Percentiles rank a stretch among this genome's conserved stretches.
phyloP scores from a whole-genome alignment of 2,329 filamentous ascomycete genomes.

The Talaromyces amestolkiae region DNA sequence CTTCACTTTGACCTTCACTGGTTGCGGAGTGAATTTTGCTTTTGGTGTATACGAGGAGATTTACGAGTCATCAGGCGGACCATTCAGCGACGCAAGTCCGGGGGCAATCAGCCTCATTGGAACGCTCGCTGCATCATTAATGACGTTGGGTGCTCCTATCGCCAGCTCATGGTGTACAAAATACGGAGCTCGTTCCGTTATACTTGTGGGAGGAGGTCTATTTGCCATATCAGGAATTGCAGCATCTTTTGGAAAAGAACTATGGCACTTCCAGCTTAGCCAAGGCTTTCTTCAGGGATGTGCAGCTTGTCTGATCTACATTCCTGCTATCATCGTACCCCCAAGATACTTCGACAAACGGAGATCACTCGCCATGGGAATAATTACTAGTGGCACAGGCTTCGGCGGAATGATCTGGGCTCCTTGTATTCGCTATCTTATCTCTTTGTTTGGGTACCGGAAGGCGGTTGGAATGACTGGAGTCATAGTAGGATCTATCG shows the following conservation, averaged over 20 bases:
- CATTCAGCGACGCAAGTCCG: constrained; percentile 36
- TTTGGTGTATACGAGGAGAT: constrained; percentile 45
- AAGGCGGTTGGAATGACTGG: constrained; percentile 36
- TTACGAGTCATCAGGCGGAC: constrained; percentile 37
- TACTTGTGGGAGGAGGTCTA: constrained; percentile 34
- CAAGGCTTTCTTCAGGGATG: constrained; percentile 42
- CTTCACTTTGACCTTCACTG: constrained; percentile 36
- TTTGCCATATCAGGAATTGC: constrained; percentile 36
- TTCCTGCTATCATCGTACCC: constrained; percentile 39
- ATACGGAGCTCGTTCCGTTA: constrained; percentile 34
- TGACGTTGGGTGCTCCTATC: constrained; percentile 40
- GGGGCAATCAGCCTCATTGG: constrained; percentile 42
- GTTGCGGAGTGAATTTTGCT: constrained; percentile 40
- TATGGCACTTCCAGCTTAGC: constrained; percentile 36
- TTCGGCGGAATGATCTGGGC: constrained; percentile 43
- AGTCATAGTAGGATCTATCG: background rate
- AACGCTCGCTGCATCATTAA: constrained; percentile 37
- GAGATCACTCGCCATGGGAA: constrained; percentile 41
- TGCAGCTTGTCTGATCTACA: constrained; percentile 40
- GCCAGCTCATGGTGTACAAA: constrained; percentile 37
- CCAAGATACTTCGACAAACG: constrained; percentile 41
- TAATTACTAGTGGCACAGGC: constrained; percentile 40
- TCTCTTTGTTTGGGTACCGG: constrained; percentile 37
- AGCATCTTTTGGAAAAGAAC: constrained; percentile 33
- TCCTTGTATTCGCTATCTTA: constrained; percentile 33